A percentile compares a stretch with the other conserved stretches of the same genome.
Conservation (phyloP, 768 basidiomycete species). For the Inosperma sp. region DNA sequence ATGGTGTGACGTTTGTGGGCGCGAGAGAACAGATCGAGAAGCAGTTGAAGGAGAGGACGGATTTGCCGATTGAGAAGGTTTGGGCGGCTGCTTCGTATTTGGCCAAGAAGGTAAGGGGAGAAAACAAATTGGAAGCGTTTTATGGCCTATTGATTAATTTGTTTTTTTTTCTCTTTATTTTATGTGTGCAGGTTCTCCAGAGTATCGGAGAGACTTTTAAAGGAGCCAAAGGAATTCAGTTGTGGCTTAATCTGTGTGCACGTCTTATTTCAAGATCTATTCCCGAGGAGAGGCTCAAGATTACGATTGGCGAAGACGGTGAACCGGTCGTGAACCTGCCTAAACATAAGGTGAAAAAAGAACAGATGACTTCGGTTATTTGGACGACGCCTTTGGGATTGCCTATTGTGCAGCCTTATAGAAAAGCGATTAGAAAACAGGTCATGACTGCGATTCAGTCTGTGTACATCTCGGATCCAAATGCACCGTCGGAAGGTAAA, state of each 20-base stretch:
- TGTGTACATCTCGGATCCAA: slow-evolving; percentile 87
- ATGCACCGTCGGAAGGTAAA: slow-evolving; percentile 61
- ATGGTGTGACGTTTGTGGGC: slow-evolving; percentile 94
- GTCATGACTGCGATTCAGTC: slow-evolving; percentile 80
- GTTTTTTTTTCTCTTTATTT: background rate
- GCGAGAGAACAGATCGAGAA: slow-evolving; percentile 92
- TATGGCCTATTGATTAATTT: slow-evolving; percentile 10
- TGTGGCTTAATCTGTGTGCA: slow-evolving; percentile 82
- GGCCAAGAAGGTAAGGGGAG: slow-evolving; percentile 73
- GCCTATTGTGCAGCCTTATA: slow-evolving; percentile 95
- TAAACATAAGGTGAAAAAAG: slow-evolving; percentile 49
- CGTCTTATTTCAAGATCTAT: slow-evolving; percentile 84
- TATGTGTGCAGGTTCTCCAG: slow-evolving; percentile 47
- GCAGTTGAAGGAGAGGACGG: slow-evolving; percentile 74
- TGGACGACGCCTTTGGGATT: slow-evolving; percentile 97
- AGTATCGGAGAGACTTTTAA: slow-evolving; percentile 91
- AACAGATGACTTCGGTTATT: slow-evolving; percentile 92
- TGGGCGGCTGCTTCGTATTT: slow-evolving; percentile 77
- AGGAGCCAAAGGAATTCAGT: slow-evolving; percentile 89
- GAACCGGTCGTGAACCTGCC: slow-evolving; percentile 5
- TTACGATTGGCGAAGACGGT: slow-evolving; percentile 33
- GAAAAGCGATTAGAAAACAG: slow-evolving; percentile 78
- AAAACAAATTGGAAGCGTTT: too few relatives aligned
- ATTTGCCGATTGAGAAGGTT: slow-evolving; percentile 65
- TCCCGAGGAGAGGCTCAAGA: slow-evolving; percentile 60